Conservation (phyloP, 345 rosid genomes). For the Pugionium dolabratum region DNA sequence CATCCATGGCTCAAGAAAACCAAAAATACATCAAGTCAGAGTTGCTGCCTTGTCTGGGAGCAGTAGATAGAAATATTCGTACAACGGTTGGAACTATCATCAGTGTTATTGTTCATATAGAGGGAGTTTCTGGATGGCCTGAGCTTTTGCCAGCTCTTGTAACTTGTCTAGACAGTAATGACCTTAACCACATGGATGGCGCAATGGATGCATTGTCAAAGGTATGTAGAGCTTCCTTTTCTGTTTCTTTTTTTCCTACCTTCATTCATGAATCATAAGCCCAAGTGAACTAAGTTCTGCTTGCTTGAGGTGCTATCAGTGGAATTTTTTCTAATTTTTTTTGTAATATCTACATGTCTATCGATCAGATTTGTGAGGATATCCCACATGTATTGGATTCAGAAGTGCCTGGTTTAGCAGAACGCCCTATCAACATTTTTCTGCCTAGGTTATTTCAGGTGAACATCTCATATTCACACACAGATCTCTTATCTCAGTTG, state of each 20-base stretch:
- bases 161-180: conserved; percentile 83
- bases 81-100: conserved; percentile 88
- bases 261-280: conserved; percentile 2
- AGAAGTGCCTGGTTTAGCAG: conserved; percentile 83
- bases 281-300: background rate
- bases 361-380: conserved; percentile 87
- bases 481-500: conserved; percentile 6
- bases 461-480: conserved; percentile 22
- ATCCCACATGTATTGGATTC: conserved; percentile 83
- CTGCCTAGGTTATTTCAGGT: conserved; percentile 87
- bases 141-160: conserved; percentile 85
- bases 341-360: conserved; percentile 11
- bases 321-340: background rate
- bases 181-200: conserved; percentile 91
- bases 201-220: conserved; percentile 97
- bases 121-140: conserved; percentile 77
- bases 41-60: conserved; percentile 86
- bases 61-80: conserved; percentile 82
- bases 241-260: conserved; percentile 4
- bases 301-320: conserved; percentile 19
- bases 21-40: conserved; percentile 75
- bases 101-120: conserved; percentile 74
- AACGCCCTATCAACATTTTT: conserved; percentile 79
- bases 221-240: conserved; percentile 47
- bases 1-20: conserved; percentile 57